Conservation (phyloP, 2,329 filamentous ascomycete species). For the Ceratocystis papillata region DNA sequence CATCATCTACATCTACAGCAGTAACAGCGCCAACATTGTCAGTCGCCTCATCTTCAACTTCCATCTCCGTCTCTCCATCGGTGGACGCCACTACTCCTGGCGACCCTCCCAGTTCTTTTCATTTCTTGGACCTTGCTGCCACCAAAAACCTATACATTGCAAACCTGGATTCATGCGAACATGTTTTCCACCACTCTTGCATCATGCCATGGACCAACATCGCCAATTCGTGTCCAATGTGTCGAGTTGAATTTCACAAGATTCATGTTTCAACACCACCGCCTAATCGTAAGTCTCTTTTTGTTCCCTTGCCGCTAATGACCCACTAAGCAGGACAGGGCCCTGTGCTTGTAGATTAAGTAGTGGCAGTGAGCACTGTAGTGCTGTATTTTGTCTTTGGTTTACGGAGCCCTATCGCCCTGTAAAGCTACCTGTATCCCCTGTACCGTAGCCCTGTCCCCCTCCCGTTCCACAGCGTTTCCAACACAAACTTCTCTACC, state of each 20-base stretch:
- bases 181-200: constrained; percentile 86
- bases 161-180: constrained; percentile 65
- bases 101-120: constrained; percentile 25
- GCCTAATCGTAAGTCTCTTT: constrained; percentile 56
- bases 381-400: neutral
- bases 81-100: constrained; percentile 26
- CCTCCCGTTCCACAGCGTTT: neutral
- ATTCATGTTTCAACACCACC: constrained; percentile 56
- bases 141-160: constrained; percentile 33
- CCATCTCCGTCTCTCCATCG: neutral
- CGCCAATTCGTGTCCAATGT: constrained; percentile 96
- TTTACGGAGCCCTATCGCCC: neutral
- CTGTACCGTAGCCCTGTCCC: no score
- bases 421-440: neutral
- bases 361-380: no score
- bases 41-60: neutral
- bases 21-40: neutral
- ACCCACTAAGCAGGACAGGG: constrained; percentile 21
- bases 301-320: constrained; percentile 24
- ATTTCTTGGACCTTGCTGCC: constrained; percentile 1
- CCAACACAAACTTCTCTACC: neutral
- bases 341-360: neutral
- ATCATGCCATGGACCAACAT: constrained; percentile 90
- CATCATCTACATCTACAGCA: neutral
- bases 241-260: constrained; percentile 78